phyloP scores from a whole-genome alignment of 2,329 filamentous ascomycete species.

The Colletotrichum musae region DNA sequence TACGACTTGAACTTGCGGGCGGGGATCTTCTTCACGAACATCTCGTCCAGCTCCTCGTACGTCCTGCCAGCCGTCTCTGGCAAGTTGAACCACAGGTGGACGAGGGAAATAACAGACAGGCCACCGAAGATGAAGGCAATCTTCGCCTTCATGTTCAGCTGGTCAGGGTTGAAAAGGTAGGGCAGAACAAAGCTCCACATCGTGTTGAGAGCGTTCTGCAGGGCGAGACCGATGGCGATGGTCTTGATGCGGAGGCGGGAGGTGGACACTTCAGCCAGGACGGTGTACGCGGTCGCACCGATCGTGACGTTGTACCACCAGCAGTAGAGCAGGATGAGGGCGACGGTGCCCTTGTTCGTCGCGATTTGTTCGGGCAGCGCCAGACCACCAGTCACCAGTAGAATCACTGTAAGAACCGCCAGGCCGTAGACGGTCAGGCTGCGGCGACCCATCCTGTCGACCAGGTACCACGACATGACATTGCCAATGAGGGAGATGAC shows the following conservation, averaged over 20 bases:
- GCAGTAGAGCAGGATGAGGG: constrained; percentile 55
- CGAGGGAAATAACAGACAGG: constrained; percentile 47
- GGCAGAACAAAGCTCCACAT: constrained; percentile 43
- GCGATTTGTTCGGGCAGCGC: constrained; percentile 45
- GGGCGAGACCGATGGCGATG: constrained; percentile 53
- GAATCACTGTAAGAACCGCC: constrained; percentile 52
- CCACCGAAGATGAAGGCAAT: constrained; percentile 58
- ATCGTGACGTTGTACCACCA: constrained; percentile 58
- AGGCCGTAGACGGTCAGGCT: constrained; percentile 54
- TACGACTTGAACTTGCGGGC: constrained; percentile 46
- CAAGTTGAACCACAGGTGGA: constrained; percentile 54
- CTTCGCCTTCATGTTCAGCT: constrained; percentile 54
- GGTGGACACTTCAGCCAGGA: constrained; percentile 56
- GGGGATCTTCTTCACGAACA: constrained; percentile 46
- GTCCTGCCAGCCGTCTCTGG: constrained; percentile 51
- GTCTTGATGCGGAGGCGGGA: constrained; percentile 57
- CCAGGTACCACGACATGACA: constrained; percentile 55
- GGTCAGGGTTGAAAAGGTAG: constrained; percentile 45
- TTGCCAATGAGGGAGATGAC: constrained; percentile 56
- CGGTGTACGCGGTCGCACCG: constrained; percentile 55
- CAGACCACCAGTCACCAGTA: constrained; percentile 55
- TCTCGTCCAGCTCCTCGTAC: constrained; percentile 47
- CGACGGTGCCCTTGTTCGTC: constrained; percentile 48
- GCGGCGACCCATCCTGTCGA: constrained; percentile 55
- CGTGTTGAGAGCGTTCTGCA: constrained; percentile 47